These are phyloP conservation scores for Tolypocladium endophyticum DNA, from an alignment of 2,329 filamentous ascomycete species.

Conservation along the genomic window DNA sequence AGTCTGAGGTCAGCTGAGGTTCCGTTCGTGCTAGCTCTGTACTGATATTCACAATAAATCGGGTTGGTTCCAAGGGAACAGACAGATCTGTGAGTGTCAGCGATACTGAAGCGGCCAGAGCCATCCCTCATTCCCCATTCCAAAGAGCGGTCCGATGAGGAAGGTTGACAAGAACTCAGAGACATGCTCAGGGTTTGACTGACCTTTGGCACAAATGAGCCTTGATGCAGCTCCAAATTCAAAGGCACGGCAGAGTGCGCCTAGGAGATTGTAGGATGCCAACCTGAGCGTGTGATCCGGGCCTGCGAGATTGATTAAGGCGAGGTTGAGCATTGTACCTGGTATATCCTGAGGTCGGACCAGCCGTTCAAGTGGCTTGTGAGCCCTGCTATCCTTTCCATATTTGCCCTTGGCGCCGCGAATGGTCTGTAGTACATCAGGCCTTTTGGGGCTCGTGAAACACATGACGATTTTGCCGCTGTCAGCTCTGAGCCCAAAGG, in stretches of 20 bases:
- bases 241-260: conserved; percentile 56
- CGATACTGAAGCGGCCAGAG: background rate
- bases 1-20: conserved; percentile 57
- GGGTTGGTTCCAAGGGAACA: conserved; percentile 51
- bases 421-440: conserved; percentile 53
- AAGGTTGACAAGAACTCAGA: background rate
- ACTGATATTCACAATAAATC: conserved; percentile 57
- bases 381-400: conserved; percentile 49
- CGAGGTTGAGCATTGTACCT: conserved; percentile 57
- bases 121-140: background rate
- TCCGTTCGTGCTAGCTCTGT: conserved; percentile 51
- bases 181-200: conserved; percentile 7
- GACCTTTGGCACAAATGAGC: conserved; percentile 52
- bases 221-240: conserved; percentile 53
- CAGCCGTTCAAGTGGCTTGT: conserved; percentile 53
- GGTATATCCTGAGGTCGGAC: conserved; percentile 62
- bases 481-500: conserved; percentile 57
- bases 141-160: background rate
- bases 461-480: conserved; percentile 64
- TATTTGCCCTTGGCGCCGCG: conserved; percentile 53
- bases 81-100: conserved; percentile 37
- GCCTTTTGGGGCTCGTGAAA: conserved; percentile 55
- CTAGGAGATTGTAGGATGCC: conserved; percentile 57
- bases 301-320: conserved; percentile 56
- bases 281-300: conserved; percentile 48